These are phyloP conservation scores for Cocos nucifera DNA, from an alignment of 176 grass and related monocot species.

Conservation along the genomic window DNA sequence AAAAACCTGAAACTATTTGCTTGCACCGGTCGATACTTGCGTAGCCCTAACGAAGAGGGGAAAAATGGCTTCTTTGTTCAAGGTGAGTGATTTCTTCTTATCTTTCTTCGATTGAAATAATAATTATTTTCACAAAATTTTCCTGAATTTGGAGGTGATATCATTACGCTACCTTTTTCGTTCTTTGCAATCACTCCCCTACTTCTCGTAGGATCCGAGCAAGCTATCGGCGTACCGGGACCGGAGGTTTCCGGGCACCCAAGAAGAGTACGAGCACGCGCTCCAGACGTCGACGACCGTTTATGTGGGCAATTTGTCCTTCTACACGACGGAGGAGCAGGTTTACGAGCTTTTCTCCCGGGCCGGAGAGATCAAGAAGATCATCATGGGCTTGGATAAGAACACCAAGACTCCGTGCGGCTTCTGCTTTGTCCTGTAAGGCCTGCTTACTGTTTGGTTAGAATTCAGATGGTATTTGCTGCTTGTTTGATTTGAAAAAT, in stretches of 20 bases:
- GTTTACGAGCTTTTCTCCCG: conserved; percentile 90
- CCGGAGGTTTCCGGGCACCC: conserved; percentile 71
- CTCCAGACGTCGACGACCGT: conserved; percentile 64
- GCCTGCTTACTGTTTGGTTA: background rate
- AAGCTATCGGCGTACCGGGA: conserved; percentile 95
- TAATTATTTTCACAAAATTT: too few species aligned
- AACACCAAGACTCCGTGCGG: conserved; percentile 91
- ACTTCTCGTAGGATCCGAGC: conserved; percentile 40
- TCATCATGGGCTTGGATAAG: conserved; percentile 97
- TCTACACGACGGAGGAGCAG: conserved; percentile 98
- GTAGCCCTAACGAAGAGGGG: too few species aligned
- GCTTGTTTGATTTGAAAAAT: too few species aligned
- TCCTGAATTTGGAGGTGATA: too few species aligned
- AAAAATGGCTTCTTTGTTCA: conserved; percentile 11
- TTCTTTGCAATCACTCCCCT: background rate
- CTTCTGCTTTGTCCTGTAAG: conserved; percentile 86
- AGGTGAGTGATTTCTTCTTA: background rate
- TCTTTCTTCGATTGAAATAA: too few species aligned
- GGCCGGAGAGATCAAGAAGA: conserved; percentile 95
- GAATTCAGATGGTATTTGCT: too few species aligned
- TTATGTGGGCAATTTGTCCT: conserved; percentile 95
- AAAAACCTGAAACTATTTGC: too few species aligned
- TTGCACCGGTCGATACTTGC: too few species aligned
- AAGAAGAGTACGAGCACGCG: conserved; percentile 87
- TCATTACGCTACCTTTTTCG: background rate